Evolutionary conservation across 768 basidiomycete species (phyloP).

Genomic region (Polyporus arcularius): DNA sequence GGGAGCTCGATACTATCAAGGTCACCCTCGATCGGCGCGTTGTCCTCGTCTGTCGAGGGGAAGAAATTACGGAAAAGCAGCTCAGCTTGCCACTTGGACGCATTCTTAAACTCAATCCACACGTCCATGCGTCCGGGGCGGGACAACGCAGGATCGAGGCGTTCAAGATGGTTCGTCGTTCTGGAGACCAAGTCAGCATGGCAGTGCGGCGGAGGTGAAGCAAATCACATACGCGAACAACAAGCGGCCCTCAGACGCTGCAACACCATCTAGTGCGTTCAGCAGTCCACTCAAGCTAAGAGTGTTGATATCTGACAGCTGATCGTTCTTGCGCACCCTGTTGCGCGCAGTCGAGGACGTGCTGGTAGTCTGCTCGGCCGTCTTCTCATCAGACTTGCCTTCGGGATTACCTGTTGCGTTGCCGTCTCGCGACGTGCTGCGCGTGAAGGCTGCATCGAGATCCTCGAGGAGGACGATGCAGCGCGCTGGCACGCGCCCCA

Average conservation of each 20-base stretch:
- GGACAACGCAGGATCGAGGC: constrained; percentile 87
- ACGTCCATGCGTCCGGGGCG: constrained; percentile 93
- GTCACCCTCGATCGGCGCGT: constrained; percentile 40
- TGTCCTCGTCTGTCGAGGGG: constrained; percentile 66
- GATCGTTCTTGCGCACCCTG: constrained; percentile 48
- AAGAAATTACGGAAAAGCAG: constrained; percentile 89
- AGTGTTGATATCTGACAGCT: constrained; percentile 77
- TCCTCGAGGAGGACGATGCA: constrained; percentile 91
- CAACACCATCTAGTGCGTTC: constrained; percentile 85
- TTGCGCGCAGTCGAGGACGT: constrained; percentile 36
- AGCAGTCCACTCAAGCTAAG: constrained; percentile 79
- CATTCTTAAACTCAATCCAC: constrained; percentile 88
- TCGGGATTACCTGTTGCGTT: constrained; percentile 48
- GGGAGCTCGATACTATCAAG: constrained; percentile 49
- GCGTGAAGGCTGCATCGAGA: constrained; percentile 85
- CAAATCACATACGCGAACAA: constrained; percentile 75
- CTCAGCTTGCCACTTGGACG: constrained; percentile 84
- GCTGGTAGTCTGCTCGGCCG: constrained; percentile 35
- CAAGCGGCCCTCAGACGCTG: constrained; percentile 83
- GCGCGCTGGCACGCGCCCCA: constrained; percentile 83
- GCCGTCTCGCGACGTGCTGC: constrained; percentile 69
- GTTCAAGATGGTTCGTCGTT: constrained; percentile 90
- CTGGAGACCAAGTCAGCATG: constrained; percentile 37
- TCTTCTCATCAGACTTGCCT: constrained; percentile 38
- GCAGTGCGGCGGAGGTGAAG: not conserved